Percentiles rank a stretch among this genome's conserved stretches.
Conservation (phyloP, 2,329 filamentous ascomycete species). For the Fusarium sp. region DNA sequence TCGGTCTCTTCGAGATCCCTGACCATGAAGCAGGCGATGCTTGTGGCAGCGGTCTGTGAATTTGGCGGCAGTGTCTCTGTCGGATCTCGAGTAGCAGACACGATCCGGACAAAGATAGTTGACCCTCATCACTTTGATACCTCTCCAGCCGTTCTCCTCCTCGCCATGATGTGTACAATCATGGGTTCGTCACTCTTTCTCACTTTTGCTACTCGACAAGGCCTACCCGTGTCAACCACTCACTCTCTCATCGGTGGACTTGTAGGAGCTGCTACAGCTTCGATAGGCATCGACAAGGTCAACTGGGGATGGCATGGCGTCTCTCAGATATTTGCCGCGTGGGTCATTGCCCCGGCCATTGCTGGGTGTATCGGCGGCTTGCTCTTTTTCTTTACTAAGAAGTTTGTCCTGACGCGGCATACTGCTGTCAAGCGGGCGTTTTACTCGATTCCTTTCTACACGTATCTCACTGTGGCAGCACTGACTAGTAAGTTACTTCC, state of each 20-base stretch:
- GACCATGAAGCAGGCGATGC: slow-evolving; percentile 71
- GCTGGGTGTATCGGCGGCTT: slow-evolving; percentile 48
- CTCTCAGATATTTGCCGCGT: slow-evolving; percentile 54
- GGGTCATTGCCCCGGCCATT: slow-evolving; percentile 53
- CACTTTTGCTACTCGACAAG: slow-evolving; percentile 63
- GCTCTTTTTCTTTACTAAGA: slow-evolving; percentile 53
- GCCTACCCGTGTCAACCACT: slow-evolving; percentile 67
- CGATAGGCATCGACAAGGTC: slow-evolving; percentile 51
- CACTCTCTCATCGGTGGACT: slow-evolving; percentile 62
- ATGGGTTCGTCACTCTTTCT: slow-evolving; percentile 64
- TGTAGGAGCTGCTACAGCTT: slow-evolving; percentile 52
- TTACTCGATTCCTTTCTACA: slow-evolving; percentile 53
- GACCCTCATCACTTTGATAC: slow-evolving; percentile 63
- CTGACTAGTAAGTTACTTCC: slow-evolving; percentile 47
- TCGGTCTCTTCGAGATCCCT: slow-evolving; percentile 78
- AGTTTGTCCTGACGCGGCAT: slow-evolving; percentile 44
- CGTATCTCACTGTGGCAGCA: slow-evolving; percentile 52
- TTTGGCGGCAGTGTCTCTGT: slow-evolving; percentile 71
- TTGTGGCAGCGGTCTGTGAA: slow-evolving; percentile 69
- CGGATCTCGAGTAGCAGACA: slow-evolving; percentile 70
- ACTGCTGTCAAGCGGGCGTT: slow-evolving; percentile 51
- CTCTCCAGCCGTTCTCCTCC: slow-evolving; percentile 65
- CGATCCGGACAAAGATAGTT: slow-evolving; percentile 68
- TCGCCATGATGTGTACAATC: slow-evolving; percentile 67
- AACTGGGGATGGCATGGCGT: slow-evolving; percentile 55